These are phyloP conservation scores for Sporothrix luriei DNA, from an alignment of 2,329 filamentous ascomycete species.

Conservation along the genomic window DNA sequence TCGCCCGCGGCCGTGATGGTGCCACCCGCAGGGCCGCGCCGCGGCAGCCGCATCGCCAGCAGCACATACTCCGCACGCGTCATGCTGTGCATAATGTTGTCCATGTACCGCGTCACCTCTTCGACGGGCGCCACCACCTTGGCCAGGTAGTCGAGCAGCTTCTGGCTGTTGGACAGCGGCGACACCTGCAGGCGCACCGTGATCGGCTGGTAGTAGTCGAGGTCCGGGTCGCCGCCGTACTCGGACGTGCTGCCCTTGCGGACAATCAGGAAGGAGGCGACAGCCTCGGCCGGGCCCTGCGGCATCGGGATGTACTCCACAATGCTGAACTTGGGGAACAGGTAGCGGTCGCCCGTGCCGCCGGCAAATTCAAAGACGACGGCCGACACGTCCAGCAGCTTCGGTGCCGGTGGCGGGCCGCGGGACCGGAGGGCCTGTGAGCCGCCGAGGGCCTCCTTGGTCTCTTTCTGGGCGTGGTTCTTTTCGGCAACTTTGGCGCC, in stretches of 20 bases:
- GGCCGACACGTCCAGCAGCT: slow-evolving; percentile 65
- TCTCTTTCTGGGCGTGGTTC: neutral
- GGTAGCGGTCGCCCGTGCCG: slow-evolving; percentile 71
- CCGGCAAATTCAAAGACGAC: slow-evolving; percentile 69
- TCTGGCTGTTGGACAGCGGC: slow-evolving; percentile 45
- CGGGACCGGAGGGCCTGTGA: slow-evolving; percentile 62
- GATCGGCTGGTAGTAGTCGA: slow-evolving; percentile 77
- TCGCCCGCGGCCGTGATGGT: neutral
- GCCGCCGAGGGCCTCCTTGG: slow-evolving; percentile 41
- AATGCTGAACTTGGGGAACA: slow-evolving; percentile 78
- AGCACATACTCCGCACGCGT: slow-evolving; percentile 68
- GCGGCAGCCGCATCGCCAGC: slow-evolving; percentile 66
- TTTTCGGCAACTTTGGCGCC: neutral
- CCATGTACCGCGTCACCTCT: slow-evolving; percentile 68
- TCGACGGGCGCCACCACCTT: slow-evolving; percentile 64
- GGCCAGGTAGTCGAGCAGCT: slow-evolving; percentile 62
- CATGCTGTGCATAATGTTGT: slow-evolving; percentile 70
- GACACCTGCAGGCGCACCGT: slow-evolving; percentile 57
- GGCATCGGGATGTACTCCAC: slow-evolving; percentile 63
- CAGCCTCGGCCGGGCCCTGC: slow-evolving; percentile 58
- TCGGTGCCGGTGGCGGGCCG: slow-evolving; percentile 56
- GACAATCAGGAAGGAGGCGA: slow-evolving; percentile 77
- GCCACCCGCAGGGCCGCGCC: slow-evolving; percentile 34
- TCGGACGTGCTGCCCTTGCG: slow-evolving; percentile 70
- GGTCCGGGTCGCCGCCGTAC: slow-evolving; percentile 61